Percentiles rank a stretch among this genome's conserved stretches.
phyloP scores from a whole-genome alignment of 768 basidiomycete genomes.

The Cystobasidium onofrii region DNA sequence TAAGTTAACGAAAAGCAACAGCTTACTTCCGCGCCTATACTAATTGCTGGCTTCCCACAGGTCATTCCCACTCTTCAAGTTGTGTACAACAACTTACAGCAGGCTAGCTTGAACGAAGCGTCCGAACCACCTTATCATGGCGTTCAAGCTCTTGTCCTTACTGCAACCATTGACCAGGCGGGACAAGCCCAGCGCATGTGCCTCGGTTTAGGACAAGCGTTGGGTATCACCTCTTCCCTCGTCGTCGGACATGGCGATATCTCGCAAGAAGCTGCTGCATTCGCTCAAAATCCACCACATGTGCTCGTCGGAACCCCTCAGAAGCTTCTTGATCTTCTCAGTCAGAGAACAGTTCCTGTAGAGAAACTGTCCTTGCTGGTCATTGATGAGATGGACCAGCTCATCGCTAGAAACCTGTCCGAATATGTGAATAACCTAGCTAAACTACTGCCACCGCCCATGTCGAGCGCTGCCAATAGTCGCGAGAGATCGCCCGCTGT shows the following conservation, averaged over 20 bases:
- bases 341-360: conserved; percentile 42
- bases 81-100: conserved; percentile 33
- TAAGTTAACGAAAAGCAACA: conserved; percentile 47
- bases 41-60: not conserved
- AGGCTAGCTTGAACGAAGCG: conserved; percentile 43
- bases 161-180: conserved; percentile 96
- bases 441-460: conserved; percentile 74
- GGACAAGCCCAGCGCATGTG: conserved; percentile 94
- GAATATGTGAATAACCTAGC: conserved; percentile 91
- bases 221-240: conserved; percentile 81
- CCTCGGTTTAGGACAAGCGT: conserved; percentile 82
- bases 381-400: conserved; percentile 93
- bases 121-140: conserved; percentile 57
- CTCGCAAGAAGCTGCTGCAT: conserved; percentile 65
- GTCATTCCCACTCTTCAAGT: conserved; percentile 32
- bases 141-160: conserved; percentile 83
- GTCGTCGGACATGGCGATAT: conserved; percentile 61
- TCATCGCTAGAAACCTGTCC: conserved; percentile 92
- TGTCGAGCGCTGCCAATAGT: conserved; percentile 52
- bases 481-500: conserved; percentile 35
- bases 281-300: conserved; percentile 88
- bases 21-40: not conserved
- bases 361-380: conserved; percentile 71
- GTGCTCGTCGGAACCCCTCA: conserved; percentile 96
- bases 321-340: conserved; percentile 85